A percentile compares a stretch with the other conserved stretches of the same genome.
Conservation (phyloP, 768 basidiomycete species). For the Fomitopsis pulvina region DNA sequence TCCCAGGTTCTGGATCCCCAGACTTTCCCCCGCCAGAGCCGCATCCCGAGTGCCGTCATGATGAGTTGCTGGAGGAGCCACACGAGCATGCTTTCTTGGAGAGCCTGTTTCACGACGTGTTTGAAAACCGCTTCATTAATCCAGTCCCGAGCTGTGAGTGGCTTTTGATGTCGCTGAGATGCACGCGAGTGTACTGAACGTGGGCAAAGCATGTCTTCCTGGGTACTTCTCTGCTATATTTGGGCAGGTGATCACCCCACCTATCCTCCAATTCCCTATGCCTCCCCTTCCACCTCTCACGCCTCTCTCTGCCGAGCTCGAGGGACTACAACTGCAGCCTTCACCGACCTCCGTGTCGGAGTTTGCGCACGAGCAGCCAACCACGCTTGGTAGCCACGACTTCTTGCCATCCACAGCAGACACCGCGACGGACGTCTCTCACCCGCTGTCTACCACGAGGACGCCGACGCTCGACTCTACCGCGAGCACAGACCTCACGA, state of each 20-base stretch:
- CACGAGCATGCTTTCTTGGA: slow-evolving; percentile 72
- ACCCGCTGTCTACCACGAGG: too few relatives aligned
- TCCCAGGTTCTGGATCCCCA: slow-evolving; percentile 27
- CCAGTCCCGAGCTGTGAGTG: slow-evolving; percentile 56
- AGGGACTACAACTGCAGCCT: too few relatives aligned
- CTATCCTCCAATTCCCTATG: slow-evolving; percentile 59
- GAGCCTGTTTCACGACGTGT: slow-evolving; percentile 58
- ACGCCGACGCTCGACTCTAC: too few relatives aligned
- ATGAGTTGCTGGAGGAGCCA: slow-evolving; percentile 19
- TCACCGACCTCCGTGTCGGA: too few relatives aligned
- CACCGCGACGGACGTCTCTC: too few relatives aligned
- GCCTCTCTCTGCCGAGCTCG: too few relatives aligned
- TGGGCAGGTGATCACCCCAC: slow-evolving; percentile 54
- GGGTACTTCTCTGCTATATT: slow-evolving; percentile 69
- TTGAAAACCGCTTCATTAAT: slow-evolving; percentile 68
- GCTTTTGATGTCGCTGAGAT: background rate
- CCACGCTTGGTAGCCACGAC: too few relatives aligned
- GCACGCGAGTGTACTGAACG: background rate
- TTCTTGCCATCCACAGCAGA: too few relatives aligned
- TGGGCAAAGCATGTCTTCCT: slow-evolving; percentile 33
- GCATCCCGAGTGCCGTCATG: too few relatives aligned
- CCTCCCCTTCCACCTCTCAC: slow-evolving; percentile 66
- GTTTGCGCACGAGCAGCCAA: too few relatives aligned
- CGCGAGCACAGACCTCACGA: too few relatives aligned
- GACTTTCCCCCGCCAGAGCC: background rate